phyloP scores from a whole-genome alignment of 768 basidiomycete species.

The Cyclocybe cylindracea region DNA sequence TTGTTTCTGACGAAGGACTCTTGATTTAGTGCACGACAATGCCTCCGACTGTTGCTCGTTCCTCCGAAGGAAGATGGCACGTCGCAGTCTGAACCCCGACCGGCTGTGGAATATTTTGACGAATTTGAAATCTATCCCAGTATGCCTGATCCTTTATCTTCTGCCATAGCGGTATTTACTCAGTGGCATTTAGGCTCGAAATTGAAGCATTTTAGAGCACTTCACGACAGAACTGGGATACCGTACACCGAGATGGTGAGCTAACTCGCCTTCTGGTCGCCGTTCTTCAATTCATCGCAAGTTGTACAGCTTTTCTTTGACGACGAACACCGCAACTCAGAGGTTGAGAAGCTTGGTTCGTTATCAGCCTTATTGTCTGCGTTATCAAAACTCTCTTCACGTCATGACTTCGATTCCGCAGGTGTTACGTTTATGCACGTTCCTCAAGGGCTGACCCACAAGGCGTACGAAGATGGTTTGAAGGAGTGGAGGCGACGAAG shows the following conservation, averaged over 20 bases:
- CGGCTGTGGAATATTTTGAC: conserved; percentile 66
- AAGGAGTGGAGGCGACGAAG: conserved; percentile 63
- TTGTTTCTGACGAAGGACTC: background rate
- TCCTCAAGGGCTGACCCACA: conserved; percentile 54
- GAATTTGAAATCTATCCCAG: conserved; percentile 77
- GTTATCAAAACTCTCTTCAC: background rate
- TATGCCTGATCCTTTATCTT: conserved; percentile 17
- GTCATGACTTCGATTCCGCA: conserved; percentile 16
- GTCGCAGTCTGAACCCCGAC: conserved; percentile 26
- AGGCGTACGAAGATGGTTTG: conserved; percentile 73
- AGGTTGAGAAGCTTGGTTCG: conserved; percentile 62
- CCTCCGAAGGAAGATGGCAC: conserved; percentile 37
- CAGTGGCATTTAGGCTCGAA: conserved; percentile 67
- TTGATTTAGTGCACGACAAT: conserved; percentile 67
- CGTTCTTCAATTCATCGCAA: background rate
- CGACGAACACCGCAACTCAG: conserved; percentile 64
- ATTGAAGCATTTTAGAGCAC: conserved; percentile 72
- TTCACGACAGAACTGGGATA: conserved; percentile 74
- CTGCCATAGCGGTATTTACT: background rate
- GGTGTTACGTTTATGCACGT: conserved; percentile 87
- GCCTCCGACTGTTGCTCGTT: conserved; percentile 63
- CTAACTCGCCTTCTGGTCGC: background rate
- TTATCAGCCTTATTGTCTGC: conserved; percentile 2
- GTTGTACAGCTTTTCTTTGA: conserved; percentile 63
- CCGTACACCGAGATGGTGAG: conserved; percentile 80